Evolutionary conservation across 169 alveolate genomes (phyloP).

Genomic region (Plasmodium billcollinsi): DNA sequence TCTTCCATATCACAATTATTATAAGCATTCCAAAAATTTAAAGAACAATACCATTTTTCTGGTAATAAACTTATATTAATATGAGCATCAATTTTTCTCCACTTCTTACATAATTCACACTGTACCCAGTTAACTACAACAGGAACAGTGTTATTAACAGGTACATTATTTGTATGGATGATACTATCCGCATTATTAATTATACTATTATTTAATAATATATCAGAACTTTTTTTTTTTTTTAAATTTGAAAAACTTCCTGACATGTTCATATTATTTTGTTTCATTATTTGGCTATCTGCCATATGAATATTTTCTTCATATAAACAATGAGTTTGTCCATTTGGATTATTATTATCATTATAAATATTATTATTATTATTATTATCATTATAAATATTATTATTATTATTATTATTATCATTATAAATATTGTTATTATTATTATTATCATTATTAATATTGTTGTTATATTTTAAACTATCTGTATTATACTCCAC

Average conservation of each 20-base stretch:
- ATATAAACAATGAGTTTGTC: background rate
- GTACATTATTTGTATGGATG: background rate
- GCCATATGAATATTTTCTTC: too few relatives aligned
- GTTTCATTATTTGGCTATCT: background rate
- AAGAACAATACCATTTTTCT: slow-evolving; percentile 85
- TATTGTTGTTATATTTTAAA: slow-evolving; percentile 14
- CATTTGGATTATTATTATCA: slow-evolving; percentile 53
- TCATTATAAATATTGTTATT: background rate
- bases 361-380: slow-evolving; percentile 2
- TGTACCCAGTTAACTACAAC: slow-evolving; percentile 86
- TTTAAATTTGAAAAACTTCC: slow-evolving; percentile 2
- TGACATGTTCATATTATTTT: slow-evolving; percentile 18
- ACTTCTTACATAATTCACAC: slow-evolving; percentile 85
- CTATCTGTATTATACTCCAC: too few relatives aligned
- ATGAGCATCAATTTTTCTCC: slow-evolving; percentile 81
- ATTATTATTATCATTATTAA: slow-evolving; percentile 13
- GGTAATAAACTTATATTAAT: slow-evolving; percentile 82
- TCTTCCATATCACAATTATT: slow-evolving; percentile 60
- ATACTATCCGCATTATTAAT: background rate
- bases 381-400: background rate
- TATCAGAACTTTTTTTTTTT: background rate
- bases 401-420: slow-evolving; percentile 1
- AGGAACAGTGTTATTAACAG: background rate
- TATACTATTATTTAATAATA: background rate
- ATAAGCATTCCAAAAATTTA: slow-evolving; percentile 81